phyloP scores from a whole-genome alignment of 129 eudicot genomes.

The Deinandra increscens region DNA sequence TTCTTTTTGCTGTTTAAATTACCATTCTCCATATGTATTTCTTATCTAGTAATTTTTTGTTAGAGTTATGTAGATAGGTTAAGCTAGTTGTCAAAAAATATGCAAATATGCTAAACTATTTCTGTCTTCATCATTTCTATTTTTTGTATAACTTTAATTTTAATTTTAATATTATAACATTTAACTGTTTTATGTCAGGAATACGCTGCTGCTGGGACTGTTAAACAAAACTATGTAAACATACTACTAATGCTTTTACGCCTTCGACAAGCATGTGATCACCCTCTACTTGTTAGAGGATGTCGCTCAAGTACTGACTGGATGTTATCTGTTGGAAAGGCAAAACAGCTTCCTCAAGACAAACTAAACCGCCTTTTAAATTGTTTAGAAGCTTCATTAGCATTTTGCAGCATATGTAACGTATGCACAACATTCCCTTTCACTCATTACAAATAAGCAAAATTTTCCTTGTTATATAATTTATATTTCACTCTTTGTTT shows the following conservation, averaged over 20 bases:
- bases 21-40: not conserved
- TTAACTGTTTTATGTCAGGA: constrained; percentile 41
- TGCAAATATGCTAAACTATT: not conserved
- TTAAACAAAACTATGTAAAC: constrained; percentile 81
- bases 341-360: constrained; percentile 69
- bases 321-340: constrained; percentile 55
- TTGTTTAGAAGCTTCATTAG: constrained; percentile 82
- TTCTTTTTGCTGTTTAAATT: not conserved
- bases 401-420: constrained; percentile 79
- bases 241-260: constrained; percentile 86
- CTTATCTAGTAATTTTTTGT: too few relatives aligned
- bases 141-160: not conserved
- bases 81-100: not conserved
- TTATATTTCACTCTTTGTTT: not conserved
- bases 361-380: constrained; percentile 49
- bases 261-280: constrained; percentile 96
- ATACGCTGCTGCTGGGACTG: constrained; percentile 93
- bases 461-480: not conserved
- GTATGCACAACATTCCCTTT: constrained; percentile 40
- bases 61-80: not conserved
- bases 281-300: constrained; percentile 81
- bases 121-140: not conserved
- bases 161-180: not conserved
- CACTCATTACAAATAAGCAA: not conserved
- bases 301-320: constrained; percentile 43